Evolutionary conservation across 2,329 filamentous ascomycete genomes (phyloP).

Genomic region (Colletotrichum simmondsii): DNA sequence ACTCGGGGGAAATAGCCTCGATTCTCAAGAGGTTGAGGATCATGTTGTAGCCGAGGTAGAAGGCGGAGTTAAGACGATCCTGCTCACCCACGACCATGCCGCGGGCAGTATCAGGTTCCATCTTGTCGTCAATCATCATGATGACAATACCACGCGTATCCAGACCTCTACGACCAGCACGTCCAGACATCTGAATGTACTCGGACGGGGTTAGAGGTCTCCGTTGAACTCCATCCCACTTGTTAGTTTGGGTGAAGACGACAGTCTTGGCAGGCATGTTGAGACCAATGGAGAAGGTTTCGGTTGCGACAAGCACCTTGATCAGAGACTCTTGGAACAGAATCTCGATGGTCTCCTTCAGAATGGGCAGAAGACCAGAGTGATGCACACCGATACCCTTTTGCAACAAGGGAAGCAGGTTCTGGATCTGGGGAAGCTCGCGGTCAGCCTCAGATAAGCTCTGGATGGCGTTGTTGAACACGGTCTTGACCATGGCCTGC

Average conservation of each 20-base stretch:
- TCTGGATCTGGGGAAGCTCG: conserved; percentile 86
- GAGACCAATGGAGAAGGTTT: conserved; percentile 97
- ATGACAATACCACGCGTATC: conserved; percentile 99
- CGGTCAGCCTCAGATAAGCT: conserved; percentile 93
- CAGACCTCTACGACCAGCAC: conserved; percentile 94
- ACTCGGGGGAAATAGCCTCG: conserved; percentile 99
- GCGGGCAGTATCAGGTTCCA: conserved; percentile 94
- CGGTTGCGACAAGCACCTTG: conserved; percentile 97
- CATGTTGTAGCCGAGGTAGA: conserved; percentile 99
- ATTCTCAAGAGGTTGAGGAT: conserved; percentile 95
- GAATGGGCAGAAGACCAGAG: conserved; percentile 90
- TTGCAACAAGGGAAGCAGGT: conserved; percentile 88
- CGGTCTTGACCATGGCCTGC: conserved; percentile 92
- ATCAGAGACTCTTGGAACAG: conserved; percentile 97
- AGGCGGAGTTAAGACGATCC: conserved; percentile 96
- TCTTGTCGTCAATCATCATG: conserved; percentile 98
- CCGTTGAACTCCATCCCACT: conserved; percentile 86
- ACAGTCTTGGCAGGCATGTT: conserved; percentile 99
- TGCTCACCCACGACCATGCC: conserved; percentile 96
- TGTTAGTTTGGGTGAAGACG: conserved; percentile 96
- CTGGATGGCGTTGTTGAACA: conserved; percentile 93
- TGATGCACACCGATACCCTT: conserved; percentile 98
- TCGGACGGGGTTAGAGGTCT: conserved; percentile 93
- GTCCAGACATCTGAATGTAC: conserved; percentile 98
- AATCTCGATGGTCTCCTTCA: conserved; percentile 99